Percentiles rank a stretch among this genome's conserved stretches.
These are phyloP conservation scores for Melocanna baccifera DNA, from an alignment of 176 grass and related monocot genomes.

Conservation along the genomic window DNA sequence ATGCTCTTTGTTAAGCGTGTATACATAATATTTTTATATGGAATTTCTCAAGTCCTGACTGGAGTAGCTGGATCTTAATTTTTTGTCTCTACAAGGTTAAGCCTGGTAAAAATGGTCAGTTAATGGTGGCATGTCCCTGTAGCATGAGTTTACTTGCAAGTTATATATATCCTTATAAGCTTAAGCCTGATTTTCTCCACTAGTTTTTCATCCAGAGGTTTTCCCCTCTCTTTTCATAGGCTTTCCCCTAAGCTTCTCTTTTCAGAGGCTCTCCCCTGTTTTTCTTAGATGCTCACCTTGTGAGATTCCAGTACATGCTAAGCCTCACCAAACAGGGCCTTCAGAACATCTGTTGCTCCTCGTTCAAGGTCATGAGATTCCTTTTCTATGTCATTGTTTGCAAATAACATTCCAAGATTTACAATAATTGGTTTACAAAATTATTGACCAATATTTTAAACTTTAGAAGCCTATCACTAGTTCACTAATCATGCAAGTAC, in stretches of 20 bases:
- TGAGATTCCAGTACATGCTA: not conserved
- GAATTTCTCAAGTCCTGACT: not conserved
- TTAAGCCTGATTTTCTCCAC: not conserved
- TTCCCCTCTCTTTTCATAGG: not conserved
- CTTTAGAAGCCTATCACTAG: not conserved
- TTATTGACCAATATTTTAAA: not conserved
- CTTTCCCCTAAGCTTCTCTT: not conserved
- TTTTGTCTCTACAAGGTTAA: not conserved
- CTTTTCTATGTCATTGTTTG: not conserved
- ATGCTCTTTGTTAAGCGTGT: not conserved
- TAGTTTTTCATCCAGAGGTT: not conserved
- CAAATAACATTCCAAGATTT: not conserved
- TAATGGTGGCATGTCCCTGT: not conserved
- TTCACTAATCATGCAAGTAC: not conserved
- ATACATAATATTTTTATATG: not conserved
- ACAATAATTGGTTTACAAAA: not conserved
- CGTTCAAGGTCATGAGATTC: not conserved
- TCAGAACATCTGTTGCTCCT: conserved; percentile 15
- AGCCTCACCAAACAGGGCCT: not conserved
- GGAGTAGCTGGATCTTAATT: not conserved
- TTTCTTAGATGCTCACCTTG: not conserved
- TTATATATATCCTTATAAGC: not conserved
- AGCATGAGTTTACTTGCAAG: conserved; percentile 11
- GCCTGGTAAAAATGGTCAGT: not conserved
- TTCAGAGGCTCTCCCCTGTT: not conserved